Evolutionary conservation across 2,329 filamentous ascomycete genomes (phyloP).

Genomic region (Diaporthe sp.): DNA sequence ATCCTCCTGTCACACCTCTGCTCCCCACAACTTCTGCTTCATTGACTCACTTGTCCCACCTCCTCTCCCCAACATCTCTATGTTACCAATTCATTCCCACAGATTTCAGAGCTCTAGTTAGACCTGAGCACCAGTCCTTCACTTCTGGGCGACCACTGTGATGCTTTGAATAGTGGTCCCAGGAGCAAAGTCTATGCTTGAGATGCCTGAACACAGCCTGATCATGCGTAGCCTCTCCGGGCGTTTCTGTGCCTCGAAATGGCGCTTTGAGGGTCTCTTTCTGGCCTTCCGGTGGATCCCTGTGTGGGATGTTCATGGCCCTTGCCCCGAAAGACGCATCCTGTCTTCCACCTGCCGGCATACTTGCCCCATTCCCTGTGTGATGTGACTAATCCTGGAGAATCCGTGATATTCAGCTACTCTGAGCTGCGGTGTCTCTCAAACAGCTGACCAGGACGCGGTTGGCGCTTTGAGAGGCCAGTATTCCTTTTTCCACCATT

Average conservation of each 20-base stretch:
- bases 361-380: background rate
- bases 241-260: background rate
- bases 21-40: background rate
- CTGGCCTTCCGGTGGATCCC: background rate
- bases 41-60: background rate
- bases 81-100: background rate
- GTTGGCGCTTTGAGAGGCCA: constrained; percentile 57
- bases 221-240: background rate
- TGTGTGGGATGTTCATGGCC: background rate
- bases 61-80: background rate
- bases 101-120: background rate
- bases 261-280: no score
- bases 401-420: constrained; percentile 27
- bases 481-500: constrained; percentile 56
- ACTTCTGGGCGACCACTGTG: background rate
- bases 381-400: background rate
- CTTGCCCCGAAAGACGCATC: background rate
- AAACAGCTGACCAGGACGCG: constrained; percentile 56
- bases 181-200: background rate
- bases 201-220: background rate
- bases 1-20: background rate
- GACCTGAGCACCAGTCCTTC: background rate
- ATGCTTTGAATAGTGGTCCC: background rate
- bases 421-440: constrained; percentile 49
- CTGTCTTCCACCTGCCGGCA: background rate